Conservation (phyloP, 1,284 basidiomycete genomes). For the Xanthoconium separans region DNA sequence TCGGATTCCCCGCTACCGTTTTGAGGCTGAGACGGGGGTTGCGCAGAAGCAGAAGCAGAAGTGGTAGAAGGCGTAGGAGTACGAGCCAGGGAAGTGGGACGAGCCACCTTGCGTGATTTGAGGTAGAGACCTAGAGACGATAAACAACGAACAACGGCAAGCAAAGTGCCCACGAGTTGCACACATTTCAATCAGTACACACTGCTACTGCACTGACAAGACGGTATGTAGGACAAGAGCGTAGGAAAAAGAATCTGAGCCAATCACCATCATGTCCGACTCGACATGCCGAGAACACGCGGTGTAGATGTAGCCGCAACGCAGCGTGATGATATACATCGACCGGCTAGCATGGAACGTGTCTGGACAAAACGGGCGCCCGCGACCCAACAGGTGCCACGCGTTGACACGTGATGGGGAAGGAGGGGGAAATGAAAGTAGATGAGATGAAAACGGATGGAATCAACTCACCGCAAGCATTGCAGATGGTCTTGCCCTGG, state of each 20-base stretch:
- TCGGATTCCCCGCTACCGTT: conserved; percentile 30
- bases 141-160: conserved; percentile 34
- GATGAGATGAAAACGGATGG: conserved; percentile 32
- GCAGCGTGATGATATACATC: conserved; percentile 36
- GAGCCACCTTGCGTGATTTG: conserved; percentile 63
- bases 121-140: conserved; percentile 59
- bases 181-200: conserved; percentile 38
- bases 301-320: conserved; percentile 32
- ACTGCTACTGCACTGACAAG: conserved; percentile 37
- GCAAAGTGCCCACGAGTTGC: conserved; percentile 38
- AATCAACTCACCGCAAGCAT: conserved; percentile 76
- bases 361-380: conserved; percentile 33
- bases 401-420: conserved; percentile 31
- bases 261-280: conserved; percentile 37
- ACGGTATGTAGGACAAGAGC: conserved; percentile 31
- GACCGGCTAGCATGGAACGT: conserved; percentile 28
- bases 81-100: conserved; percentile 47
- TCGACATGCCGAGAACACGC: conserved; percentile 38
- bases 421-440: conserved; percentile 29
- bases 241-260: conserved; percentile 30
- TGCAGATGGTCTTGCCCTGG: conserved; percentile 80
- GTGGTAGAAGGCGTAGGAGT: conserved; percentile 36
- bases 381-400: conserved; percentile 29
- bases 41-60: conserved; percentile 36
- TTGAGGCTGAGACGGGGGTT: conserved; percentile 31